Evolutionary conservation across 1,284 basidiomycete genomes (phyloP), one percentile per base, ranked within the genome.

Genomic region (Crepidotus sp.): DNA sequence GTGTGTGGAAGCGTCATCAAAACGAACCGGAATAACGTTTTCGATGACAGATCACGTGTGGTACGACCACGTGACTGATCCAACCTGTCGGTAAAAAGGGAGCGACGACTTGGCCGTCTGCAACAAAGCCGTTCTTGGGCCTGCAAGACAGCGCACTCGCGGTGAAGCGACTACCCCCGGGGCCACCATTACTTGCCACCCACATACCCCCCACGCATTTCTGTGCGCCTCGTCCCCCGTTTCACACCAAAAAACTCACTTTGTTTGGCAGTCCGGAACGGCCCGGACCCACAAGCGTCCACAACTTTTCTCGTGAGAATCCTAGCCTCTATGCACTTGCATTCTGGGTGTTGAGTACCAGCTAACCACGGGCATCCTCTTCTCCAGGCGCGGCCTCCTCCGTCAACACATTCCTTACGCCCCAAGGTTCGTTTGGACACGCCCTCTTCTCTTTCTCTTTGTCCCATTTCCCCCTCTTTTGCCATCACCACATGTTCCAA

Each of bases 301-400:
- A 69, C 64, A 67, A 61, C 58, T 58, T 59, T 62, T 61, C 51
- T 59, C 66, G 71, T 72, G 66, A 69, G 70, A 68, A 63, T 46
- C 45, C 52, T 56, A 63, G 47, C 45, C 52, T 56, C 54, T 45
- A 42, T 52, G 36, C 52, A 39, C 53, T 51, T 50, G 49, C 50
- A 42, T 42, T 52, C 38, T 50, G 40, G 32, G 47, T 50, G 45
- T 54, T 51, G 53, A 46, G 54, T 49, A 53, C 52, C 41, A 56
- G 45, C 45, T 54, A 52, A 54, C 56, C 50, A 50, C 53, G 53
- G 55, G 56, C 43, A 48, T 49, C 55, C 51, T 55, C 48, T 54
- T 43, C 46, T 52, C 59, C 64, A 79, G 77, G 76, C 67, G 70
- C 78, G 77, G 76, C 77, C 75, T 76, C 76, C 77, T 81, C 76